Percentiles rank a stretch among this genome's conserved stretches.
These are phyloP conservation scores for Pleurotus pulmonarius DNA, from an alignment of 768 basidiomycete species.

Conservation along the genomic window DNA sequence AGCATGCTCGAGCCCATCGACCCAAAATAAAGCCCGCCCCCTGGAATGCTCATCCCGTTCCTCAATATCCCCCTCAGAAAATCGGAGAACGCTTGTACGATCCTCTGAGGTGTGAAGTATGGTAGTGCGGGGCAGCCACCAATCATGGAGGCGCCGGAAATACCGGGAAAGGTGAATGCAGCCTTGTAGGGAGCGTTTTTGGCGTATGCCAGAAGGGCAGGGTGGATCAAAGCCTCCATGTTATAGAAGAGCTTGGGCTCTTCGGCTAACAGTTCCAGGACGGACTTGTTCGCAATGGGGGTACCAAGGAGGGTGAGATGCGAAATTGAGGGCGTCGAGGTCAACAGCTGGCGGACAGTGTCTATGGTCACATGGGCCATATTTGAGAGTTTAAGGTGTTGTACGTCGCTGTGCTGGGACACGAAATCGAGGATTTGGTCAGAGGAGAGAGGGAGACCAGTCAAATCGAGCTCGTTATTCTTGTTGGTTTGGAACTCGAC, in stretches of 20 bases:
- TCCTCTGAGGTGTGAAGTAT: neutral
- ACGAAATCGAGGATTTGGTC: slow-evolving; percentile 19
- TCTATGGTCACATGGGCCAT: slow-evolving; percentile 21
- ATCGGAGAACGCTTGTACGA: neutral
- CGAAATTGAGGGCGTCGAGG: slow-evolving; percentile 16
- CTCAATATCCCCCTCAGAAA: neutral
- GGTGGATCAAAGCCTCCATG: slow-evolving; percentile 26
- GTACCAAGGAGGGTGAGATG: slow-evolving; percentile 23
- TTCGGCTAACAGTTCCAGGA: slow-evolving; percentile 18
- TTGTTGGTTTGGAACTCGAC: slow-evolving; percentile 6
- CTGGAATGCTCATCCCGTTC: neutral
- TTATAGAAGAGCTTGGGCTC: slow-evolving; percentile 22
- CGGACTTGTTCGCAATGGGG: slow-evolving; percentile 13
- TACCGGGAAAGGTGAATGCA: neutral
- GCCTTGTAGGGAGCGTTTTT: neutral
- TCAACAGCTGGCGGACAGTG: slow-evolving; percentile 18
- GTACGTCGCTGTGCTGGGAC: slow-evolving; percentile 8
- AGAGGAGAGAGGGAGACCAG: slow-evolving; percentile 17
- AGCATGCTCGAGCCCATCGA: neutral
- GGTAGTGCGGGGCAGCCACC: neutral
- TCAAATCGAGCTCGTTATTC: slow-evolving; percentile 19
- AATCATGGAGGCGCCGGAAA: neutral
- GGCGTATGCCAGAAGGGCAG: slow-evolving; percentile 14
- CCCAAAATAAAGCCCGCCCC: neutral
- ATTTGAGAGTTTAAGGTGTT: slow-evolving; percentile 22